Conservation (phyloP, 2,329 filamentous ascomycete genomes). For the Pseudogymnoascus sp. region DNA sequence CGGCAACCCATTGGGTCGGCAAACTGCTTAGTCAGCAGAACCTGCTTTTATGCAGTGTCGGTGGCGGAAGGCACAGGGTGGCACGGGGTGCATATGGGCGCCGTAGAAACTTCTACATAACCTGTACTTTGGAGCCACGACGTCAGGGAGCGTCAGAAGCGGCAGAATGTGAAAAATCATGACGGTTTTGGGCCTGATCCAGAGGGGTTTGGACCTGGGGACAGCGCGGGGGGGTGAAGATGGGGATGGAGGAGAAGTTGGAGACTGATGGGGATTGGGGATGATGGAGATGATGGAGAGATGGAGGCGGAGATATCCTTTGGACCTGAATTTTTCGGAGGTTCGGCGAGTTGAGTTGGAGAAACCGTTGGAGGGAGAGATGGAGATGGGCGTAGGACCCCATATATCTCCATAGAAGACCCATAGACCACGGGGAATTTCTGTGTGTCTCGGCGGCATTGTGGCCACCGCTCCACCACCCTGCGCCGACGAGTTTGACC, state of each 20-base stretch:
- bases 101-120: conserved; percentile 29
- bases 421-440: neutral
- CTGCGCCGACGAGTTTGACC: conserved; percentile 1
- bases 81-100: conserved; percentile 50
- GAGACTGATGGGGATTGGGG: neutral
- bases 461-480: neutral
- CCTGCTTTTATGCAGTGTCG: neutral
- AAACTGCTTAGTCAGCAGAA: neutral
- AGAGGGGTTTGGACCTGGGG: neutral
- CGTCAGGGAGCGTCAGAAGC: conserved; percentile 5
- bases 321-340: conserved; percentile 1
- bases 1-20: conserved; percentile 5
- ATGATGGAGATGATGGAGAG: neutral
- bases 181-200: neutral
- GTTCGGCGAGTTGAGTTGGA: conserved; percentile 5
- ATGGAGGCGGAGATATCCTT: neutral
- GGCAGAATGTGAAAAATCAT: neutral
- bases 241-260: neutral
- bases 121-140: neutral
- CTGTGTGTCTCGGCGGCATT: conserved; percentile 4
- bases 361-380: neutral
- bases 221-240: neutral
- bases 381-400: neutral
- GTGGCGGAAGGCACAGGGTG: conserved; percentile 41
- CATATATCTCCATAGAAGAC: neutral